These are phyloP conservation scores for Rubus parviflorus DNA, from an alignment of 306 rosid species.

Conservation along the genomic window DNA sequence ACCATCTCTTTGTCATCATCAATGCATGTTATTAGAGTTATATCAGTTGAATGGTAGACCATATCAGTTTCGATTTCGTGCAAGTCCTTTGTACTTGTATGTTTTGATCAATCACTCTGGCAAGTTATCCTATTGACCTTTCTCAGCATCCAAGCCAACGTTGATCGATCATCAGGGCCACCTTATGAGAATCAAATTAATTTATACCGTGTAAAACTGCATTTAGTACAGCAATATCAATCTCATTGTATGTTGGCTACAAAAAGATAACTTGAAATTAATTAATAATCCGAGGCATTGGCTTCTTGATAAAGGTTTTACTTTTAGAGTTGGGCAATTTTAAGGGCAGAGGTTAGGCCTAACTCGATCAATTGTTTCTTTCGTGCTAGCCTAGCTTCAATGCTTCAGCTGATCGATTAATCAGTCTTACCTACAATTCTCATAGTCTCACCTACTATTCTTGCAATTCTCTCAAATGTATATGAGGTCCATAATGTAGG, in stretches of 20 bases:
- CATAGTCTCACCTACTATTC: conserved; percentile 18
- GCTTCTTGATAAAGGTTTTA: neutral
- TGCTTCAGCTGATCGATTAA: neutral
- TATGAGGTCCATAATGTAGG: neutral
- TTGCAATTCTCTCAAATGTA: neutral
- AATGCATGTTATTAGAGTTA: neutral
- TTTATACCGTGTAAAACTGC: neutral
- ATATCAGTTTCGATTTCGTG: neutral
- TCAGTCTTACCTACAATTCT: conserved; percentile 20
- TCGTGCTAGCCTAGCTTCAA: neutral
- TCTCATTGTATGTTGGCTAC: neutral
- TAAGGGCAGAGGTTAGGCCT: neutral
- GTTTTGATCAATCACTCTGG: neutral
- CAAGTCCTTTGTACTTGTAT: neutral
- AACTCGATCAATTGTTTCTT: neutral
- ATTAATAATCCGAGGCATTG: neutral
- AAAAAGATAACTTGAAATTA: neutral
- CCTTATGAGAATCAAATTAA: neutral
- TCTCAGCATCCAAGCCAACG: neutral
- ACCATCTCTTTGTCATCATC: neutral
- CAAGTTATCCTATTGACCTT: conserved; percentile 1
- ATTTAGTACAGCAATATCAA: neutral
- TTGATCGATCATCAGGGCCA: neutral
- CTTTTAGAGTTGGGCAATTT: neutral
- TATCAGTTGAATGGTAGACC: neutral